Evolutionary conservation across 371 early-diverging fungal genomes (phyloP).

Genomic region (Mycotypha africana): DNA sequence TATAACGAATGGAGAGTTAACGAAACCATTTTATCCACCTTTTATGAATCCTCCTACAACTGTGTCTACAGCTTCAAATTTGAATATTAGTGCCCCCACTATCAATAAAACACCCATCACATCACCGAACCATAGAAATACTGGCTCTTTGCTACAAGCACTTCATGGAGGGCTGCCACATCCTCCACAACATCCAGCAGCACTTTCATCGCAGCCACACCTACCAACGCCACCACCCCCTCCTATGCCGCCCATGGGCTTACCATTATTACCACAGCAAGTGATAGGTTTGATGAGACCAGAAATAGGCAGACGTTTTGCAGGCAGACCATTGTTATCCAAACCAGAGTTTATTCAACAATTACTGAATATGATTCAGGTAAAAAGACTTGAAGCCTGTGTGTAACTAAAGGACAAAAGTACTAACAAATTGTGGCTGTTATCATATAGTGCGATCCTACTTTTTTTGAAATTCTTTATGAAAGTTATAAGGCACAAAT

Average conservation of each 20-base stretch:
- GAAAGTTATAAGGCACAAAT: constrained; percentile 19
- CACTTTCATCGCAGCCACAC: too few species aligned
- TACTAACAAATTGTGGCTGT: not conserved
- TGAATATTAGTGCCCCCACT: too few species aligned
- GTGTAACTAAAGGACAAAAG: not conserved
- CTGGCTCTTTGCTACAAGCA: constrained; percentile 40
- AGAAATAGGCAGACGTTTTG: constrained; percentile 24
- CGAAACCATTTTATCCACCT: constrained; percentile 27
- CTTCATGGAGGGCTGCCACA: constrained; percentile 28
- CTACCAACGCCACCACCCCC: too few species aligned
- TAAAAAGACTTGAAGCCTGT: constrained; percentile 2
- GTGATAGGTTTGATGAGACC: constrained; percentile 20
- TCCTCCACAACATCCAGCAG: too few species aligned
- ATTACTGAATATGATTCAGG: constrained; percentile 38
- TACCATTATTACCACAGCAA: constrained; percentile 24
- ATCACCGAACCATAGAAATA: constrained; percentile 33
- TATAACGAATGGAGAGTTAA: constrained; percentile 16
- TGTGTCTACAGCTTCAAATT: too few species aligned
- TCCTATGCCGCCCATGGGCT: constrained; percentile 11
- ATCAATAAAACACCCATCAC: constrained; percentile 19
- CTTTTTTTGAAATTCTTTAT: constrained; percentile 29
- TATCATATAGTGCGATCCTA: constrained; percentile 21
- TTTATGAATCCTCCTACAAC: constrained; percentile 26
- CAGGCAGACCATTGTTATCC: constrained; percentile 19
- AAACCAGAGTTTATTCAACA: constrained; percentile 50